Evolutionary conservation across 2,329 filamentous ascomycete species (phyloP).

Genomic region (Seiridium unicorne): DNA sequence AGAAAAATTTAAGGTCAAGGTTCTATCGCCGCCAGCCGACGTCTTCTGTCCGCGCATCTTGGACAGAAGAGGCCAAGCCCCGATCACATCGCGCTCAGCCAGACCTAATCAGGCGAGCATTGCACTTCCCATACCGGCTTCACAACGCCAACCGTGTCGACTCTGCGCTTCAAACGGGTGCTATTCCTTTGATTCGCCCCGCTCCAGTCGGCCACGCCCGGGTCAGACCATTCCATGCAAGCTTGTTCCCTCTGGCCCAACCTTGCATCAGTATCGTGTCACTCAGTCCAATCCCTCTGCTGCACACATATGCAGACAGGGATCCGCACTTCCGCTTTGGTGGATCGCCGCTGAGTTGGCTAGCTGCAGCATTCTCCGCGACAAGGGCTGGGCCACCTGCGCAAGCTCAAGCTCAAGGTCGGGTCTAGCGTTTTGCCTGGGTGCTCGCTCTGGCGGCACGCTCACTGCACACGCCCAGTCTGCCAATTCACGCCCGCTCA

Average conservation of each 20-base stretch:
- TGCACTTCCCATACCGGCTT: too few relatives aligned
- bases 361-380: constrained; percentile 12
- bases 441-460: neutral
- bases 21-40: too few relatives aligned
- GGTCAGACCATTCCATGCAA: neutral
- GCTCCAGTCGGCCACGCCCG: neutral
- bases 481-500: neutral
- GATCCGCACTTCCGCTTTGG: constrained; percentile 16
- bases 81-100: too few relatives aligned
- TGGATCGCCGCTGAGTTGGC: constrained; percentile 30
- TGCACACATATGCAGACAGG: neutral
- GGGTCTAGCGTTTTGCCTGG: neutral
- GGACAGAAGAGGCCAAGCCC: too few relatives aligned
- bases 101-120: too few relatives aligned
- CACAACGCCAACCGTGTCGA: too few relatives aligned
- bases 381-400: neutral
- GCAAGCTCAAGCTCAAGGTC: neutral
- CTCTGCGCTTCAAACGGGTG: too few relatives aligned
- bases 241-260: constrained; percentile 10
- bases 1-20: too few relatives aligned
- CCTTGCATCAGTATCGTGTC: constrained; percentile 24
- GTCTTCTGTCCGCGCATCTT: too few relatives aligned
- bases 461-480: neutral
- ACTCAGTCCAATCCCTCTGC: constrained; percentile 28
- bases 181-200: too few relatives aligned